phyloP scores from a whole-genome alignment of 768 basidiomycete species.

The Leccinum subtestaceum region DNA sequence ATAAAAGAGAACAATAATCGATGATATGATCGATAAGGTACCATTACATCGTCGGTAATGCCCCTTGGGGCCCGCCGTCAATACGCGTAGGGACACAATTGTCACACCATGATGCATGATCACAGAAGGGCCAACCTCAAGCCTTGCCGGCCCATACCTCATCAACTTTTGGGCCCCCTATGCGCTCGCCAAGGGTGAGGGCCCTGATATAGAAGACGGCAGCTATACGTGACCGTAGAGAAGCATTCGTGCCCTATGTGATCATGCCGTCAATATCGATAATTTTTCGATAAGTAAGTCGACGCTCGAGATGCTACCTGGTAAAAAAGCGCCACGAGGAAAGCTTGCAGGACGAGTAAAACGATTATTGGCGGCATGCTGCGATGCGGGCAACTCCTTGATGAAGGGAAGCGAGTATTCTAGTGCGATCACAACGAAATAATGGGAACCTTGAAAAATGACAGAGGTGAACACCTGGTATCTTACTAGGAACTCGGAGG shows the following conservation, averaged over 20 bases:
- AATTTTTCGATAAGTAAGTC: too few species aligned
- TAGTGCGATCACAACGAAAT: conserved; percentile 60
- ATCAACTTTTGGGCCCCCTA: conserved; percentile 60
- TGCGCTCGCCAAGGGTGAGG: conserved; percentile 62
- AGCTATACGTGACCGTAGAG: conserved; percentile 57
- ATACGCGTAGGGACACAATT: not conserved
- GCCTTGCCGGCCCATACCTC: conserved; percentile 56
- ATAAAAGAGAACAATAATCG: too few species aligned
- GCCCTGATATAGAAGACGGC: conserved; percentile 65
- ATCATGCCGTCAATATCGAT: too few species aligned
- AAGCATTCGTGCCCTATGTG: too few species aligned
- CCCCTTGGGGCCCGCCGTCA: too few species aligned
- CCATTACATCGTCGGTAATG: too few species aligned
- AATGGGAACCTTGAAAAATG: conserved; percentile 76
- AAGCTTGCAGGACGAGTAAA: conserved; percentile 59
- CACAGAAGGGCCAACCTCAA: conserved; percentile 32
- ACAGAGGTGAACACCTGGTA: conserved; percentile 63
- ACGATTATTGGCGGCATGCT: conserved; percentile 63
- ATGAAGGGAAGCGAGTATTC: conserved; percentile 69
- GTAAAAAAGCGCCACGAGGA: conserved; percentile 33
- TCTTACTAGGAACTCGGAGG: too few species aligned
- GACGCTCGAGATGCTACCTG: too few species aligned
- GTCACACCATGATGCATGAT: not conserved
- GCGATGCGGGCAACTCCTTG: conserved; percentile 54
- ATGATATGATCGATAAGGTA: too few species aligned